Percentiles rank a stretch among this genome's conserved stretches.
These are phyloP conservation scores for Melampsora allii-populina DNA, from an alignment of 1,284 basidiomycete species.

Conservation along the genomic window DNA sequence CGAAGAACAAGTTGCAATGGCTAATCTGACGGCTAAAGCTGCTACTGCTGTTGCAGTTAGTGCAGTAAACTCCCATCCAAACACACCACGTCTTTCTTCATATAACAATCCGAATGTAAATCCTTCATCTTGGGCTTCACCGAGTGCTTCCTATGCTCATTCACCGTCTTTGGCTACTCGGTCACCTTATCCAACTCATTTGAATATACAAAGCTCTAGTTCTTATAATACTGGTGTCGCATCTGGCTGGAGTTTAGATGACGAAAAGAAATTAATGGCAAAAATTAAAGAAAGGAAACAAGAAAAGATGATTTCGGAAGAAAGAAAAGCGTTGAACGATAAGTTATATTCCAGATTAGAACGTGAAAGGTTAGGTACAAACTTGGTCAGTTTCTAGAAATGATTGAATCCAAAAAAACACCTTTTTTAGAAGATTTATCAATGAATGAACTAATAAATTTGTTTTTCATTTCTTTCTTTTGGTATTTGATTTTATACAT, in stretches of 20 bases:
- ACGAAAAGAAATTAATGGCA: not conserved
- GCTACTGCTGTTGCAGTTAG: slow-evolving; percentile 36
- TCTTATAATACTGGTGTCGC: not conserved
- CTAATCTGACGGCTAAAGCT: slow-evolving; percentile 33
- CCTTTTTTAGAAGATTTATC: not conserved
- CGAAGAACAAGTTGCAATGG: slow-evolving; percentile 36
- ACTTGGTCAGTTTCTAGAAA: slow-evolving; percentile 3
- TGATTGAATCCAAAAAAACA: not conserved
- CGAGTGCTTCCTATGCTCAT: not conserved
- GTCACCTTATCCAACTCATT: not conserved
- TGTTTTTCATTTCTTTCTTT: not conserved
- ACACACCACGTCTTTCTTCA: slow-evolving; percentile 11
- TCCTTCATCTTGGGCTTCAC: not conserved
- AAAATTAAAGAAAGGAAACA: not conserved
- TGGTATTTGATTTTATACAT: too few relatives aligned
- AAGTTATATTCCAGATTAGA: not conserved
- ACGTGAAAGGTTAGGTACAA: not conserved
- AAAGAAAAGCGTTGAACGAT: not conserved
- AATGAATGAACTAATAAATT: not conserved
- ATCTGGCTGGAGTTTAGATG: not conserved
- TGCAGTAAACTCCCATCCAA: slow-evolving; percentile 21
- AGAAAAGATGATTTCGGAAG: not conserved
- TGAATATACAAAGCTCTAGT: not conserved
- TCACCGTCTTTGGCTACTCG: not conserved
- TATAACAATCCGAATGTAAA: not conserved